These are phyloP conservation scores for Elsinoe ampelina DNA, from an alignment of 2,329 filamentous ascomycete genomes.

Conservation along the genomic window DNA sequence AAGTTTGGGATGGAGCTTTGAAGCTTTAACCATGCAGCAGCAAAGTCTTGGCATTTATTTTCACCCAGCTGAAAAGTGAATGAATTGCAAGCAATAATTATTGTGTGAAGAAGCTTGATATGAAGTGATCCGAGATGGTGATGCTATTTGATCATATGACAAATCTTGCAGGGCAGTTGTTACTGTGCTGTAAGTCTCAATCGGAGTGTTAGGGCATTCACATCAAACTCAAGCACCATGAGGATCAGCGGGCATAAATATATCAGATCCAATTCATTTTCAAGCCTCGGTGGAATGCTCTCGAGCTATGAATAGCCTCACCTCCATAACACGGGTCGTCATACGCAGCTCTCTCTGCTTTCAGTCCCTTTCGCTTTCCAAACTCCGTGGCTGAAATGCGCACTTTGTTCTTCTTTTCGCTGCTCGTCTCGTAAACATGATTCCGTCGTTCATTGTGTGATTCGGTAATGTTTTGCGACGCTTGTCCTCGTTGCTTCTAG, in stretches of 20 bases:
- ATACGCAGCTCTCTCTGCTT: not conserved
- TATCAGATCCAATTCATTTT: slow-evolving; percentile 4
- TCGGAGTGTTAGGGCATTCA: no score
- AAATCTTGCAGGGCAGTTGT: no score
- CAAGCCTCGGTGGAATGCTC: not conserved
- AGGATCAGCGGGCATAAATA: not conserved
- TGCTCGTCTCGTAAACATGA: not conserved
- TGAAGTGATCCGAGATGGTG: not conserved
- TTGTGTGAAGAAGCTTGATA: no score
- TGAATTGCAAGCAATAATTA: no score
- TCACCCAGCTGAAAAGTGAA: no score
- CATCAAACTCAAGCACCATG: no score
- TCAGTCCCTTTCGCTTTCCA: slow-evolving; percentile 1
- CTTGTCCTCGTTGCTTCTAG: slow-evolving; percentile 34
- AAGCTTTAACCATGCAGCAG: slow-evolving; percentile 4
- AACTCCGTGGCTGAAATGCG: slow-evolving; percentile 13
- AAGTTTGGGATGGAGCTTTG: slow-evolving; percentile 4
- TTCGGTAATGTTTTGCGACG: not conserved
- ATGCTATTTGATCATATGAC: no score
- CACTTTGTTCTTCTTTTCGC: not conserved
- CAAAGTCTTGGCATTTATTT: slow-evolving; percentile 1
- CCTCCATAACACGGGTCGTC: not conserved
- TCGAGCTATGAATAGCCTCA: not conserved
- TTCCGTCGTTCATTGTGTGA: not conserved
- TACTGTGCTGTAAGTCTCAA: no score